These are phyloP conservation scores for Tylopilus cervinicoccineus DNA, from an alignment of 768 basidiomycete genomes.

Conservation along the genomic window DNA sequence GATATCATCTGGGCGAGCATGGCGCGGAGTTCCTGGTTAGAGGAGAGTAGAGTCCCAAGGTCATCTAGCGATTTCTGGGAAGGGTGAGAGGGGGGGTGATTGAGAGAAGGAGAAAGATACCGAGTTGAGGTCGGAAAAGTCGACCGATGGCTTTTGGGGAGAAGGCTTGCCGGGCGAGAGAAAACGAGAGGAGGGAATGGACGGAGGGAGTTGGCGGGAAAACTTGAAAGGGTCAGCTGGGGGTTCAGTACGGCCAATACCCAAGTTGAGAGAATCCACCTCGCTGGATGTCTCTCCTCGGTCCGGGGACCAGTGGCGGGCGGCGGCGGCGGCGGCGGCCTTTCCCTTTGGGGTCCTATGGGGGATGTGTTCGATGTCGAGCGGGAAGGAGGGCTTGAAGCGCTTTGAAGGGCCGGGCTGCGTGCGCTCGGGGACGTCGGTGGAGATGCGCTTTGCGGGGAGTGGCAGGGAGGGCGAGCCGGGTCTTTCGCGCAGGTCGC, in stretches of 20 bases:
- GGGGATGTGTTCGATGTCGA: slow-evolving; percentile 26
- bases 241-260: background rate
- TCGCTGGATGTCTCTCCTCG: slow-evolving; percentile 14
- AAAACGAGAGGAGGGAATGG: slow-evolving; percentile 1
- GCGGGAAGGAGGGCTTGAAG: slow-evolving; percentile 19
- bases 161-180: slow-evolving; percentile 1
- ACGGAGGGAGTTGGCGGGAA: slow-evolving; percentile 1
- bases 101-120: background rate
- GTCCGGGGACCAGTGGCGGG: slow-evolving; percentile 17
- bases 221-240: slow-evolving; percentile 21
- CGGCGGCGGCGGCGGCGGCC: background rate
- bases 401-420: slow-evolving; percentile 28
- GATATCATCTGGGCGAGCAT: slow-evolving; percentile 23
- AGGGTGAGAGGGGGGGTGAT: background rate
- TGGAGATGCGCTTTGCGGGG: slow-evolving; percentile 31
- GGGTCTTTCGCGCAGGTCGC: slow-evolving; percentile 15
- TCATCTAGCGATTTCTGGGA: slow-evolving; percentile 27
- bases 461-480: slow-evolving; percentile 12
- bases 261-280: slow-evolving; percentile 23
- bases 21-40: slow-evolving; percentile 14
- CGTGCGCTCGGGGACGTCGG: slow-evolving; percentile 11
- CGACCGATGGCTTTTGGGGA: slow-evolving; percentile 3
- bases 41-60: slow-evolving; percentile 23
- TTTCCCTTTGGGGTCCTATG: slow-evolving; percentile 6
- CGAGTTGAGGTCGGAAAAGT: slow-evolving; percentile 18